phyloP scores from a whole-genome alignment of 352 stramenopile species.

The Globisporangium lucens region DNA sequence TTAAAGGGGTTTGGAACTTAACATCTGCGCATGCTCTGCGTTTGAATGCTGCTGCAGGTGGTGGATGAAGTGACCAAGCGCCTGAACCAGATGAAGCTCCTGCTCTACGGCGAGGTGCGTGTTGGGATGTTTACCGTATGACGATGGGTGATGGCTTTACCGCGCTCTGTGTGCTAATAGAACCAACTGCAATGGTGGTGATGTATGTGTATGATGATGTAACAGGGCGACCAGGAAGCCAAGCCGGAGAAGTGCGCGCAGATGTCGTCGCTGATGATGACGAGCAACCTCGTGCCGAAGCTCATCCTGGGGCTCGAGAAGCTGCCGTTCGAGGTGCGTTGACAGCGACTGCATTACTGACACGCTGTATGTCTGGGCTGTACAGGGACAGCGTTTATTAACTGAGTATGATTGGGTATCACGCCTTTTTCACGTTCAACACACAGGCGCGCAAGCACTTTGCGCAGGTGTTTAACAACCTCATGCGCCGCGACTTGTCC shows the following conservation, averaged over 20 bases:
- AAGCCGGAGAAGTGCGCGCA: constrained; percentile 80
- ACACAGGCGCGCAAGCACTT: constrained; percentile 71
- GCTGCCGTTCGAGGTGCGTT: constrained; percentile 75
- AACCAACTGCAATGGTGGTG: neutral
- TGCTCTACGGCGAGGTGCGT: constrained; percentile 77
- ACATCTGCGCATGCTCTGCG: too few relatives aligned
- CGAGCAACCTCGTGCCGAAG: constrained; percentile 60
- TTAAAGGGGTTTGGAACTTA: too few relatives aligned
- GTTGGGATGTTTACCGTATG: neutral
- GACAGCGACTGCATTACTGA: neutral
- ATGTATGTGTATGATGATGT: neutral
- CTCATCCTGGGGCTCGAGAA: constrained; percentile 64
- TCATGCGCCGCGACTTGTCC: constrained; percentile 82
- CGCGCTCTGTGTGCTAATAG: neutral
- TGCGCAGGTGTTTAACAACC: constrained; percentile 88
- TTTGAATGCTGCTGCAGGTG: constrained; percentile 19
- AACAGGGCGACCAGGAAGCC: constrained; percentile 67
- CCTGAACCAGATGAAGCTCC: constrained; percentile 79
- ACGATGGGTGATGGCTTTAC: too few relatives aligned
- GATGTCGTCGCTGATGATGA: constrained; percentile 70
- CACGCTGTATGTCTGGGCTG: too few relatives aligned
- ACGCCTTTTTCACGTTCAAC: too few relatives aligned
- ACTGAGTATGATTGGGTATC: neutral
- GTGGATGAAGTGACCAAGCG: constrained; percentile 79
- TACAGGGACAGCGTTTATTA: too few relatives aligned